Evolutionary conservation across 305 asterid genomes (phyloP), one percentile per base, ranked within the genome.

Genomic region (Fraxinus velutina): DNA sequence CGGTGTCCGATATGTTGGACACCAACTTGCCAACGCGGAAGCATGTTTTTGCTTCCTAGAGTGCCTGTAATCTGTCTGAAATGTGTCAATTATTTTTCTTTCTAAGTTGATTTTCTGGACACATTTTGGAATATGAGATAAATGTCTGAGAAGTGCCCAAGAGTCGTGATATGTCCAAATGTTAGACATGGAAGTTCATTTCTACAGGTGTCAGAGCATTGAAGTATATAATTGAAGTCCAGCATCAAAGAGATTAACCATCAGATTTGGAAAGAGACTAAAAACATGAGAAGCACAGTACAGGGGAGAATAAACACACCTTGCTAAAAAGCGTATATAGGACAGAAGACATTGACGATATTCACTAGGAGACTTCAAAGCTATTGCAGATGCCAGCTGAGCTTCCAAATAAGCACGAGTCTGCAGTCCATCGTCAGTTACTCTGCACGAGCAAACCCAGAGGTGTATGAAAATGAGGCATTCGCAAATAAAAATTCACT

Each of bases 371-470:
- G 99, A 96, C 78, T 89, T 88, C 91, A 96, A 82, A 81, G 97
- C 93, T 84, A 96, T 79, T 12, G 99, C 94, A 37, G 99, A 94
- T 57, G 97, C 97, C 84, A 96, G 80, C 86, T 94, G 99, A 78
- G 97, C 85, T 90, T 96, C 99, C 94, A 96, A 90, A 90, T 96
- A 94, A 77, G 97, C 96, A 77, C 99, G 97, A 77, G 97, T 94
- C 85, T 94, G 99, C 85, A 92, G 80, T 62, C 97, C 97, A 33
- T 96, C 98, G 73, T 96, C 99, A 57, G 97, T 94, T 80, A 87
- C 95, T 86, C 98, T 96, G 91, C 80, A 89, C 78, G 82, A 88
- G 73, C 52, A 85, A 78, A 86, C 75, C 80, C 71, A 62, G 70
- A 57, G 39, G 52, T 60, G 70, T 52, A 47, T 29, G 71, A 76